Conservation (phyloP, 768 basidiomycete species). For the Strobilomyces echinocephalus region DNA sequence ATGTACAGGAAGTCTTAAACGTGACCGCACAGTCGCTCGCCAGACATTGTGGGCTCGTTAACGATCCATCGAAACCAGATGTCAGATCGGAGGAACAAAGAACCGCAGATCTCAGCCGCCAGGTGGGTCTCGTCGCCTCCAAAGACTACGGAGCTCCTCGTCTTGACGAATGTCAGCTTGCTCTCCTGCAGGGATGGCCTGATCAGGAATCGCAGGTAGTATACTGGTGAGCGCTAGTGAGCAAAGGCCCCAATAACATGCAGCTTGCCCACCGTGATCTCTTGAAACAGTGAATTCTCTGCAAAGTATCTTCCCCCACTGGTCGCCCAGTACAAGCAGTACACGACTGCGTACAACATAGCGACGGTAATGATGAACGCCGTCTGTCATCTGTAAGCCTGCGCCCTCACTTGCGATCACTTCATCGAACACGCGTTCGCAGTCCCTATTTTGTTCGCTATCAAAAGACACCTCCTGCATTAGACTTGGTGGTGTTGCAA, state of each 20-base stretch:
- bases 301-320: slow-evolving; percentile 37
- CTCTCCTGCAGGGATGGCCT: slow-evolving; percentile 25
- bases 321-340: slow-evolving; percentile 28
- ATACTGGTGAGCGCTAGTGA: neutral
- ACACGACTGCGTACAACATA: slow-evolving; percentile 19
- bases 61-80: slow-evolving; percentile 7
- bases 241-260: slow-evolving; percentile 13
- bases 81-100: slow-evolving; percentile 6
- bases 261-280: neutral
- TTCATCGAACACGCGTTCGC: neutral
- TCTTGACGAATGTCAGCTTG: slow-evolving; percentile 20
- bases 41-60: slow-evolving; percentile 8
- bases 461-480: slow-evolving; percentile 27
- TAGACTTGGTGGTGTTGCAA: slow-evolving; percentile 34
- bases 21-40: slow-evolving; percentile 14
- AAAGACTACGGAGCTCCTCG: neutral
- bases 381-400: slow-evolving; percentile 10
- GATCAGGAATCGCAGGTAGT: neutral
- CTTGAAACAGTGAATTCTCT: slow-evolving; percentile 22
- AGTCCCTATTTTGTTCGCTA: slow-evolving; percentile 43
- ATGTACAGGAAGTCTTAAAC: slow-evolving; percentile 3
- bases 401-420: neutral
- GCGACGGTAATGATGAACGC: slow-evolving; percentile 32
- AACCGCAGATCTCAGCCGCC: slow-evolving; percentile 3
- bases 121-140: neutral